phyloP scores from a whole-genome alignment of 441 rosid genomes.

The Eruca vesicaria region DNA sequence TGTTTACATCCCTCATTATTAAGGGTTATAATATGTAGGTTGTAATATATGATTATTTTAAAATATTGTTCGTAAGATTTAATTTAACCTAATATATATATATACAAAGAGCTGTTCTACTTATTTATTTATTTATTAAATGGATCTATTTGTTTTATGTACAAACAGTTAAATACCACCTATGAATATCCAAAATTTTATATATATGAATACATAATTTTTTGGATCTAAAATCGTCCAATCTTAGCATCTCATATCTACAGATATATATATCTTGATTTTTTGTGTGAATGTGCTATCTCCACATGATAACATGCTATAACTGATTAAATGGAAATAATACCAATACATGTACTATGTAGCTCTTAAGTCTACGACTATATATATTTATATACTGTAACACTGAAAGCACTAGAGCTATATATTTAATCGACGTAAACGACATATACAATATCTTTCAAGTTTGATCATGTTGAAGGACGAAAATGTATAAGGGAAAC shows the following conservation, averaged over 20 bases:
- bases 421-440: not conserved
- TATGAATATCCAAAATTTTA: not conserved
- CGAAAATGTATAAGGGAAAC: not conserved
- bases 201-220: too few relatives aligned
- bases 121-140: not conserved
- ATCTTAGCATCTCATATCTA: not conserved
- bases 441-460: not conserved
- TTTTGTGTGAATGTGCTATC: not conserved
- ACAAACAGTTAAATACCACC: not conserved
- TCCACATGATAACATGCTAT: not conserved
- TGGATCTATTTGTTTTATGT: not conserved
- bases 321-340: not conserved
- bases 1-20: not conserved
- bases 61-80: not conserved
- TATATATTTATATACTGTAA: not conserved
- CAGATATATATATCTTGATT: not conserved
- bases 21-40: not conserved
- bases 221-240: not conserved
- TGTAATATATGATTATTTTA: not conserved
- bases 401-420: not conserved
- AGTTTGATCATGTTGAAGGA: not conserved
- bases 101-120: not conserved
- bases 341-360: not conserved
- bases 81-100: not conserved
- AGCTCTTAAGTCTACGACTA: not conserved